Conservation (phyloP, 176 grass and related monocot genomes). For the Bothriochloa decipiens region DNA sequence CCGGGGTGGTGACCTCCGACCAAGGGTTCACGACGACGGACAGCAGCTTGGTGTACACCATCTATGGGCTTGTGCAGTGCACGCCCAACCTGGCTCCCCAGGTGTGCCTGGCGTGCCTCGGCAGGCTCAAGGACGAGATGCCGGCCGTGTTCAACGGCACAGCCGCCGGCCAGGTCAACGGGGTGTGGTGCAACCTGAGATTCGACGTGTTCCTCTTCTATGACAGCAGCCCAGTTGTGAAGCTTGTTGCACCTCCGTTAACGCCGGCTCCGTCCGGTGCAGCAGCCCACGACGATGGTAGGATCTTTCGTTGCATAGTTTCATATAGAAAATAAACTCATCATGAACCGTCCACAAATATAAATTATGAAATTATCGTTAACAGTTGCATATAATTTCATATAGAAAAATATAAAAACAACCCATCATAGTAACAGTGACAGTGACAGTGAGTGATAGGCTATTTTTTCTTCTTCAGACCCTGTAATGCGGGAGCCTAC, state of each 20-base stretch:
- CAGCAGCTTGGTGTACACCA: not conserved
- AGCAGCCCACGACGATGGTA: not conserved
- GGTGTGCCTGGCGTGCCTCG: conserved; percentile 27
- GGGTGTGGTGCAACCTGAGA: conserved; percentile 31
- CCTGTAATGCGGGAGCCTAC: too few relatives aligned
- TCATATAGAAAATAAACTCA: not conserved
- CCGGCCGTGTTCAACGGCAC: conserved; percentile 2
- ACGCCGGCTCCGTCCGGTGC: not conserved
- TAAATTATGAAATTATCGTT: too few relatives aligned
- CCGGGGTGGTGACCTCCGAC: conserved; percentile 14
- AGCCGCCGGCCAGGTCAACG: not conserved
- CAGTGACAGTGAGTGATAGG: too few relatives aligned
- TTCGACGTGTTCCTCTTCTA: conserved; percentile 19
- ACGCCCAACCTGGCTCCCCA: conserved; percentile 14
- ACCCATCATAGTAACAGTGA: too few relatives aligned
- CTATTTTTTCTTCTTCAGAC: too few relatives aligned
- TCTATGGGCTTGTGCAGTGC: conserved; percentile 53
- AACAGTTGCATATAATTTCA: too few relatives aligned
- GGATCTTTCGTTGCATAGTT: not conserved
- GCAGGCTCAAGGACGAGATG: conserved; percentile 9
- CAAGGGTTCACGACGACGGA: not conserved
- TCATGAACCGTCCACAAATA: too few relatives aligned
- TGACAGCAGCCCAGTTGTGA: conserved; percentile 6
- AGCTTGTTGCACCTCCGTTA: not conserved
- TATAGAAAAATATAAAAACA: too few relatives aligned